Base-by-base conservation (phyloP, 768 basidiomycete genomes). In the Boletus rubropictus region DNA sequence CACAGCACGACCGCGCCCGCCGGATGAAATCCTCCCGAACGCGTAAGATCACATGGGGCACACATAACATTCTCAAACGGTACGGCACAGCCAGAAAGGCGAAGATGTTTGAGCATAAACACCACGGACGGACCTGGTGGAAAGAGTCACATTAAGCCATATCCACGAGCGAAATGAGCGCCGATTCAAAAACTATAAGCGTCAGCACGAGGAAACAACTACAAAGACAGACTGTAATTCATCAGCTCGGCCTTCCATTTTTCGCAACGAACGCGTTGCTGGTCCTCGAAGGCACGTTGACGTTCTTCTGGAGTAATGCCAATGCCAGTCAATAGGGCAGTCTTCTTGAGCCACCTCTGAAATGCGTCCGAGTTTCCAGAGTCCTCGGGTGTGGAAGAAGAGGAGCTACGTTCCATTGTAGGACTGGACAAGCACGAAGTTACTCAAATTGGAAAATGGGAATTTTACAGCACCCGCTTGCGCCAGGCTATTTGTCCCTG, bases 21-120 rank as follows among this genome's bases (percentile, higher is more conserved):
- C n/a, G n/a, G n/a, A n/a, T n/a, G n/a, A n/a, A n/a, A n/a, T n/a
- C 93, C 95, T 8, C 94, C 95, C 4, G 89, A 79, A 42, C 71
- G 72, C 12, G 76, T 78, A 24, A 69, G 64, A 59, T 86, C 84
- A 70, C 95, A 97, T 2, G 94, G 89, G 5, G 80, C 73, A 69
- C 95, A 98, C 53, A 86, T 71, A 27, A 98, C 75, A 48, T 92
- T 86, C 20, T 79, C 72, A 1, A 81, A 69, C 3, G 84, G 79
- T 18, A 91, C 82, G 6, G 79, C 70, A 53, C 82, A 86, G 4
- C 89, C 86, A 7, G 81, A 79, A 1, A 84, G 72, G 51, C 78
- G 72, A 17, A 97, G 77, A 58, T 96, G 93, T 59, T 91, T 85
- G 31, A 93, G 74, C 85, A 99, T 90, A 69, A 97, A 97, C 8